Base-by-base conservation (phyloP, 2,329 filamentous ascomycete species). In the Aspergillus sclerotialis region DNA sequence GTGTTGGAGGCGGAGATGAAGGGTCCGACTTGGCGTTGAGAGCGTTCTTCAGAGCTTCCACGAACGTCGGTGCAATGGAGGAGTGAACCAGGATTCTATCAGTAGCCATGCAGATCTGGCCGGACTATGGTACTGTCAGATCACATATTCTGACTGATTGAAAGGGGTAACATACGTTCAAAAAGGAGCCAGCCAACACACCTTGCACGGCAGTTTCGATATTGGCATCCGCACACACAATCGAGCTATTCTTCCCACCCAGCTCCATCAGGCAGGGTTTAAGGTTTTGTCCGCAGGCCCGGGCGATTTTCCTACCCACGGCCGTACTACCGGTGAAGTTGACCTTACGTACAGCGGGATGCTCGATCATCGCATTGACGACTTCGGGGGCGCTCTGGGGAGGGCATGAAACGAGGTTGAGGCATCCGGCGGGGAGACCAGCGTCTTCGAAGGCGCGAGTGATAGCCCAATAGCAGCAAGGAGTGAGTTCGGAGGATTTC, bases 31-130 rank as follows among this genome's bases (percentile, higher is more conserved):
- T 66, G 49, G 25, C 64, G 43, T 16, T 52, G 0, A 67, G 53
- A 3, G 65, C 64, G 1, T 38, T 53, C 37, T 69, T 65, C 13
- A 76, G 61, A 0, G 67, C 67, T 9, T 61, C 52, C n/a, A 61
- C 65, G 55, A 82, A 81, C 3, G 66, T 52, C 4, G 62, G 55
- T 28, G 66, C 64, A 40, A 81, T 67, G 25, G 62, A 65, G 32
- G 65, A 65, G 54, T 78, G 69, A n/a, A 80, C 70, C 15, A 80
- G 55, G 36, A 89, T 80, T 12, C 79, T 73, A 60, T 92, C 85
- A 0, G 84, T 90, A 15, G 73, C 70, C 84, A 92, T 90, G 68
- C 86, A 92, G 27, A 90, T 78, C 59, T 93, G 86, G 0, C 86
- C 85, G 2, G 69, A 55, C 53, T 63, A 31, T 18, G 33, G 4